These are phyloP conservation scores for Leccinum broughii DNA, from an alignment of 768 basidiomycete species.

Conservation along the genomic window DNA sequence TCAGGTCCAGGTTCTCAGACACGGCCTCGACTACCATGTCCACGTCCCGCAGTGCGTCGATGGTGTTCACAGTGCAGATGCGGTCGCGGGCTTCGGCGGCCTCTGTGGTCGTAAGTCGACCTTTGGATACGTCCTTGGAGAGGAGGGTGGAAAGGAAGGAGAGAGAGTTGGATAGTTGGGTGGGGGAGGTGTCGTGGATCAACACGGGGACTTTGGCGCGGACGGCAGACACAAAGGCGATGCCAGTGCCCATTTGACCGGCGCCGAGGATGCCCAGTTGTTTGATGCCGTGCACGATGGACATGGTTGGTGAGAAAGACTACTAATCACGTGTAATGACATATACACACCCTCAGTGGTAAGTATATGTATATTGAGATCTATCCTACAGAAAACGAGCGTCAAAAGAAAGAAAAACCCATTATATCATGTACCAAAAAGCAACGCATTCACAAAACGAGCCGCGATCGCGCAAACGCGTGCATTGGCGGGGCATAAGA, in stretches of 20 bases:
- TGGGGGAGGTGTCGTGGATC: constrained; percentile 75
- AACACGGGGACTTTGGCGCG: constrained; percentile 85
- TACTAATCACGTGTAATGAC: constrained; percentile 18
- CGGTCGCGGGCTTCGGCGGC: constrained; percentile 74
- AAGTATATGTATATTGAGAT: constrained; percentile 7
- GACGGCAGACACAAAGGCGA: constrained; percentile 83
- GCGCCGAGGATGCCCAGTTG: constrained; percentile 78
- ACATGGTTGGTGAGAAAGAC: constrained; percentile 20
- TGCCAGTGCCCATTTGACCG: constrained; percentile 91
- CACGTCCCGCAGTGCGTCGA: constrained; percentile 69
- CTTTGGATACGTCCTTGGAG: constrained; percentile 87
- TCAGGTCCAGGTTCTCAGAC: constrained; percentile 79
- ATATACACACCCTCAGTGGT: neutral
- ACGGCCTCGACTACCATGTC: constrained; percentile 96
- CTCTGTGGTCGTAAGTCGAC: constrained; percentile 63
- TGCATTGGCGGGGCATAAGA: constrained; percentile 5
- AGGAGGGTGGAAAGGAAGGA: constrained; percentile 78
- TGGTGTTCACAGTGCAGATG: constrained; percentile 59
- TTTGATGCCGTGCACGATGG: constrained; percentile 70
- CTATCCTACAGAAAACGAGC: constrained; percentile 17
- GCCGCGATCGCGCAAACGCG: neutral
- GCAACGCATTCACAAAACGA: constrained; percentile 24
- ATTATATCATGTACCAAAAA: constrained; percentile 15
- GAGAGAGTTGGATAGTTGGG: constrained; percentile 74
- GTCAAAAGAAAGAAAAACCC: constrained; percentile 17